Evolutionary conservation across 192 early-diverging fungal species (phyloP).

Genomic region (Coemansia sp.): DNA sequence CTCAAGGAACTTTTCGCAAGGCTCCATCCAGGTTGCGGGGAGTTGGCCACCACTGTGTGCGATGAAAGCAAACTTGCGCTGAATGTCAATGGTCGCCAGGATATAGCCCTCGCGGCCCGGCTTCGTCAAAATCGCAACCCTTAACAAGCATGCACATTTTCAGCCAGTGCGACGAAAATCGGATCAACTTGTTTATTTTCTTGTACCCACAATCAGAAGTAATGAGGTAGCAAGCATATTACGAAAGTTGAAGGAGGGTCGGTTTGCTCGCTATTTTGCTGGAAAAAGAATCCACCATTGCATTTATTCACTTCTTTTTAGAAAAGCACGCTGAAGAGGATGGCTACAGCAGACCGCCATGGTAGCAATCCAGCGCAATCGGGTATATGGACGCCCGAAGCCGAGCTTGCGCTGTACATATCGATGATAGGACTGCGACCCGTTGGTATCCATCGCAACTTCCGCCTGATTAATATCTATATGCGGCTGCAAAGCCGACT

Average conservation of each 20-base stretch:
- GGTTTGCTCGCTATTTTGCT: too few species aligned
- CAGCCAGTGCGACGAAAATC: neutral
- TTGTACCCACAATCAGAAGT: too few species aligned
- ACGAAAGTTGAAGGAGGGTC: too few species aligned
- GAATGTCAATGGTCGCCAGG: neutral
- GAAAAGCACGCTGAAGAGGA: neutral
- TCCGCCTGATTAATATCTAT: slow-evolving; percentile 54
- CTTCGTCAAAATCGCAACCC: slow-evolving; percentile 1
- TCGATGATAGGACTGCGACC: slow-evolving; percentile 53
- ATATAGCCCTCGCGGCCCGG: neutral
- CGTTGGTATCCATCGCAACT: slow-evolving; percentile 50
- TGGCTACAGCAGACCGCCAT: neutral
- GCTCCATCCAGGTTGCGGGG: neutral
- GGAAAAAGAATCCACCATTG: too few species aligned
- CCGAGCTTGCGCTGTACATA: slow-evolving; percentile 44
- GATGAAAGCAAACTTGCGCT: neutral
- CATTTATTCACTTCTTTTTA: too few species aligned
- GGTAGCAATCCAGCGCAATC: neutral
- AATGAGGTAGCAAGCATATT: too few species aligned
- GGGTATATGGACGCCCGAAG: slow-evolving; percentile 36
- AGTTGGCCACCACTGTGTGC: neutral
- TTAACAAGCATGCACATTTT: neutral
- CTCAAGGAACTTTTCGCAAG: neutral
- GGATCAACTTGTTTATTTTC: too few species aligned
- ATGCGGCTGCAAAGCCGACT: slow-evolving; percentile 36